Percentiles rank a stretch among this genome's conserved stretches.
Evolutionary conservation across 1,284 basidiomycete genomes (phyloP).

Genomic region (Sanghuangporus weigelae): DNA sequence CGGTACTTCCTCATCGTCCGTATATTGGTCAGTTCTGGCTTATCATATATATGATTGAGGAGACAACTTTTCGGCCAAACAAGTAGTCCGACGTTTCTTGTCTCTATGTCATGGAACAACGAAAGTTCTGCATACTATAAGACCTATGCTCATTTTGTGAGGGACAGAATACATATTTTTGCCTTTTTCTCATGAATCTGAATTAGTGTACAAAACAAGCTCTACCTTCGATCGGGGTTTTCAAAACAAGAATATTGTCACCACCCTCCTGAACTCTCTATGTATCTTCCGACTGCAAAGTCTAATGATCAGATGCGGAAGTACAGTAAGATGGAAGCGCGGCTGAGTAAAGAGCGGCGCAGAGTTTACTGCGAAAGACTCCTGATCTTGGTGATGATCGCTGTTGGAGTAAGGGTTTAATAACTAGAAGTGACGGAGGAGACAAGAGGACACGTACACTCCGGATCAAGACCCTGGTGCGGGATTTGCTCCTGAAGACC

Average conservation of each 20-base stretch:
- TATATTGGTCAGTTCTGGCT: too few species aligned
- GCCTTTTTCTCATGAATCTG: neutral
- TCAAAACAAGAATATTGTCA: neutral
- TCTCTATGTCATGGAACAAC: too few species aligned
- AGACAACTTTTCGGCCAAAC: too few species aligned
- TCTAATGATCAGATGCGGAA: neutral
- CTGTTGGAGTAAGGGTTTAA: conserved; percentile 29
- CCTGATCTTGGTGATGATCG: conserved; percentile 65
- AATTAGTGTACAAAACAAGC: neutral
- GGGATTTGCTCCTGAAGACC: conserved; percentile 80
- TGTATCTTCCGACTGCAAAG: neutral
- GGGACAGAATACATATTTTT: neutral
- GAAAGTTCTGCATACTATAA: neutral
- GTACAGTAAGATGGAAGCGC: neutral
- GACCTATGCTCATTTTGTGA: neutral
- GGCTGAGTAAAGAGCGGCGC: neutral
- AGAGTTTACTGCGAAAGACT: conserved; percentile 32
- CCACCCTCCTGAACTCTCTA: neutral
- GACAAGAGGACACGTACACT: conserved; percentile 42
- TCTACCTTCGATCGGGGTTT: neutral
- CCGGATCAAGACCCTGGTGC: conserved; percentile 66
- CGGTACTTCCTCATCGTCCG: too few species aligned
- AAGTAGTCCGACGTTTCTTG: too few species aligned
- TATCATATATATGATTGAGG: too few species aligned
- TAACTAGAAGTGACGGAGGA: neutral